A percentile compares a stretch with the other conserved stretches of the same genome.
These are phyloP conservation scores for Flaveria robusta DNA, from an alignment of 129 eudicot genomes.

Conservation along the genomic window DNA sequence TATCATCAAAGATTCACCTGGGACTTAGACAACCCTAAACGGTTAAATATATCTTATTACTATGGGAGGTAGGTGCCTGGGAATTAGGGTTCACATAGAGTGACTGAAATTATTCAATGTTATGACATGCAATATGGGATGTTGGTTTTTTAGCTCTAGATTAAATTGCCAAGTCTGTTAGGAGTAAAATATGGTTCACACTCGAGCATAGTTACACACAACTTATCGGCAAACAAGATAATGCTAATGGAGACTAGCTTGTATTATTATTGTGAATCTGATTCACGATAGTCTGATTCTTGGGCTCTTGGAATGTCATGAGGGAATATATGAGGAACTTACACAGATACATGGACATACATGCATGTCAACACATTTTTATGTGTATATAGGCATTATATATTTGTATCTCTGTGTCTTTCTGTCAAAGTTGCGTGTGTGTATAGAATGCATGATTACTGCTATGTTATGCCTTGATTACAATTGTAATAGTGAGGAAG, in stretches of 20 bases:
- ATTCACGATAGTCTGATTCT: neutral
- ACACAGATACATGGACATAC: neutral
- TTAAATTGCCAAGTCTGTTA: neutral
- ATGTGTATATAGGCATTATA: neutral
- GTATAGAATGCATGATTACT: neutral
- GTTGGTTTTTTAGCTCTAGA: neutral
- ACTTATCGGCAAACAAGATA: neutral
- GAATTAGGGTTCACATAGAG: neutral
- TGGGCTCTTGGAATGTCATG: conserved; percentile 1
- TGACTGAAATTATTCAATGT: neutral
- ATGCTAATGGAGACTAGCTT: neutral
- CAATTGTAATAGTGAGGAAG: neutral
- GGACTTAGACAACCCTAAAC: neutral
- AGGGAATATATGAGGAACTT: conserved; percentile 4
- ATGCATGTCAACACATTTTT: neutral
- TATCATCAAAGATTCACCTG: neutral
- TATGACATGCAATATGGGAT: neutral
- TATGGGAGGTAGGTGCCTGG: neutral
- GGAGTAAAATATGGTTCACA: neutral
- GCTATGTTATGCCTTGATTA: neutral
- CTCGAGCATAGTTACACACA: conserved; percentile 10
- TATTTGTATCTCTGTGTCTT: neutral
- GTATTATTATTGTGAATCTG: neutral
- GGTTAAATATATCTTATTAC: neutral
- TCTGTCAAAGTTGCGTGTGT: conserved; percentile 1